phyloP scores from a whole-genome alignment of 345 rosid genomes.

The Dimocarpus longan region DNA sequence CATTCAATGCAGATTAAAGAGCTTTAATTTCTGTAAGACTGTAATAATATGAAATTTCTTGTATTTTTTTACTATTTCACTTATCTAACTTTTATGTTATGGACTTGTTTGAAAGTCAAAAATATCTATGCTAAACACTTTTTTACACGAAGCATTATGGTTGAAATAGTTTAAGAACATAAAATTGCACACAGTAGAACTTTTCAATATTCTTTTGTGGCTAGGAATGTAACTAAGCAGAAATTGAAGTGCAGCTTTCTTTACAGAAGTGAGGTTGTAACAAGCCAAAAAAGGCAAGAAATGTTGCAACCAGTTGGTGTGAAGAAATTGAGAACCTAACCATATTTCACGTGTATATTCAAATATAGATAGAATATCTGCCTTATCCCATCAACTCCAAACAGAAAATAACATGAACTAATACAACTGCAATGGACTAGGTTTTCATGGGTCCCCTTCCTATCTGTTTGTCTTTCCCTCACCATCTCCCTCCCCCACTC shows the following conservation, averaged over 20 bases:
- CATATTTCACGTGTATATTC: conserved; percentile 10
- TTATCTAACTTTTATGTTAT: no score
- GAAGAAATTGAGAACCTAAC: conserved; percentile 12
- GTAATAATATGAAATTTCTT: no score
- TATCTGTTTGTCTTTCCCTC: conserved; percentile 3
- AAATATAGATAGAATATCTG: conserved; percentile 10
- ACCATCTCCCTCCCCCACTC: no score
- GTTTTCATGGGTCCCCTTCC: conserved; percentile 11
- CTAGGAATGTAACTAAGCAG: conserved; percentile 10
- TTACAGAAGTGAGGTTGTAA: conserved; percentile 10
- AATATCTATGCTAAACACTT: no score
- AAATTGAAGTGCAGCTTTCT: conserved; percentile 18
- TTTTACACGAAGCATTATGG: no score
- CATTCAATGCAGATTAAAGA: background rate
- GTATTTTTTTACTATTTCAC: no score
- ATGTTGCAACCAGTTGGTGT: conserved; percentile 10
- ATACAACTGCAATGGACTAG: conserved; percentile 3
- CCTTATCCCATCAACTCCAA: background rate
- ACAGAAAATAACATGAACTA: conserved; percentile 19
- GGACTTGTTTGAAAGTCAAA: no score
- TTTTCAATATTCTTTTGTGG: background rate
- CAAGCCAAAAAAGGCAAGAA: background rate
- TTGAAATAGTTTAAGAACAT: no score
- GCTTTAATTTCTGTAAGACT: no score
- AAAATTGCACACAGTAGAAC: background rate